Conservation (phyloP, 352 stramenopile species). For the Phytophthora europaea region DNA sequence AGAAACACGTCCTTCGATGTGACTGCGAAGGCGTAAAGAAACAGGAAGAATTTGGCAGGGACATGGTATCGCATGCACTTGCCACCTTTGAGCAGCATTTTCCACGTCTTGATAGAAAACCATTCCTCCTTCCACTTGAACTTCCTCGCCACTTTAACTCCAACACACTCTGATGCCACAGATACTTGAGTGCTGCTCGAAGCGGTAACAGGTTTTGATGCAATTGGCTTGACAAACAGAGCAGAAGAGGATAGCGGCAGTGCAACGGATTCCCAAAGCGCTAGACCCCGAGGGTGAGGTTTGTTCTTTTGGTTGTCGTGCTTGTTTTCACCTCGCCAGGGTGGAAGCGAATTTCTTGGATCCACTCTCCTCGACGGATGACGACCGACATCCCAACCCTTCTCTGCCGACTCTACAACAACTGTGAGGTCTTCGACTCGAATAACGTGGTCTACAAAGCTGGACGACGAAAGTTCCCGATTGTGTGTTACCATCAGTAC, state of each 20-base stretch:
- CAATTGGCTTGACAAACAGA: slow-evolving; percentile 9
- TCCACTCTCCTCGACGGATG: slow-evolving; percentile 35
- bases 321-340: slow-evolving; percentile 30
- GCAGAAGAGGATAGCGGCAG: slow-evolving; percentile 6
- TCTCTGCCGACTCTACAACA: slow-evolving; percentile 37
- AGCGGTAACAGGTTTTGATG: slow-evolving; percentile 6
- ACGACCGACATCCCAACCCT: slow-evolving; percentile 31
- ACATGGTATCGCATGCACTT: slow-evolving; percentile 39
- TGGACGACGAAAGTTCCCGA: slow-evolving; percentile 54
- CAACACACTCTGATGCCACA: slow-evolving; percentile 39
- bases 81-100: slow-evolving; percentile 30
- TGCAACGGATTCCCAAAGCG: slow-evolving; percentile 34
- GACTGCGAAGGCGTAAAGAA: slow-evolving; percentile 40
- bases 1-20: slow-evolving; percentile 50
- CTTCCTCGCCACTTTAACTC: slow-evolving; percentile 26
- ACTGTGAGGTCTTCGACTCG: slow-evolving; percentile 44
- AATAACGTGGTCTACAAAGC: slow-evolving; percentile 53
- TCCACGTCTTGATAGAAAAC: slow-evolving; percentile 42
- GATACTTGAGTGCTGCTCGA: slow-evolving; percentile 22
- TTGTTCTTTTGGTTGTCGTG: not conserved
- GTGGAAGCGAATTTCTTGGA: slow-evolving; percentile 41
- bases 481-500: slow-evolving; percentile 69
- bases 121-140: slow-evolving; percentile 42
- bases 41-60: slow-evolving; percentile 39
- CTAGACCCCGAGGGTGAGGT: slow-evolving; percentile 13